Conservation (phyloP, 495 filamentous ascomycete genomes). For the Lophium mytilinum region DNA sequence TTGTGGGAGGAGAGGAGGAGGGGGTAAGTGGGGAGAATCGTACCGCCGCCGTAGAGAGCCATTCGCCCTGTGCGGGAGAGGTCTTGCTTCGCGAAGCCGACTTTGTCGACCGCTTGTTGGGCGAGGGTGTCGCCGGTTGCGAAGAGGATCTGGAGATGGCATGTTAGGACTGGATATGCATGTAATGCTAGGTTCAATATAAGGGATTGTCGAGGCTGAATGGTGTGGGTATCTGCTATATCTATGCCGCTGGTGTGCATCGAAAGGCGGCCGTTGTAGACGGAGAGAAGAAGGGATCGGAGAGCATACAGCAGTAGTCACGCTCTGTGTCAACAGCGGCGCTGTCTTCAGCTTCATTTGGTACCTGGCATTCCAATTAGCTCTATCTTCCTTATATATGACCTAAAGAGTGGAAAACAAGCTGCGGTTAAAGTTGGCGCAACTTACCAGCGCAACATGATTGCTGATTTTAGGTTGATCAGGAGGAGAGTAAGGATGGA, state of each 20-base stretch:
- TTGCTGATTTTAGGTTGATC: no score
- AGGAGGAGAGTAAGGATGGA: no score
- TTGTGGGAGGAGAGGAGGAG: constrained; percentile 6
- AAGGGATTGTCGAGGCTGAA: no score
- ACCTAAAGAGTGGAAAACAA: no score
- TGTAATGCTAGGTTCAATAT: no score
- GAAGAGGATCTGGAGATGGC: constrained; percentile 61
- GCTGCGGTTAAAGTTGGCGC: no score
- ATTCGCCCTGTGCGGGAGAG: constrained; percentile 75
- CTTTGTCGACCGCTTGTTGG: constrained; percentile 87
- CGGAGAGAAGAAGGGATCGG: background rate
- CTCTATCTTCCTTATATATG: background rate
- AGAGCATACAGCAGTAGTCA: constrained; percentile 64
- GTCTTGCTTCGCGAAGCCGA: constrained; percentile 72
- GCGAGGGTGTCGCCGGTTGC: constrained; percentile 83
- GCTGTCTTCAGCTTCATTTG: constrained; percentile 70
- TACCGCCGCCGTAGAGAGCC: constrained; percentile 87
- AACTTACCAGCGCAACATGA: no score
- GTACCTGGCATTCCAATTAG: constrained; percentile 54
- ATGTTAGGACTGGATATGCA: background rate
- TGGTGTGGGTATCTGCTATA: background rate
- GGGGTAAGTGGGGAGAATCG: constrained; percentile 7
- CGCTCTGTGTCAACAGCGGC: constrained; percentile 79
- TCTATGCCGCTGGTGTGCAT: no score
- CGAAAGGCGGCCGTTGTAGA: no score